A percentile compares a stretch with the other conserved stretches of the same genome.
Conservation (phyloP, 768 basidiomycete genomes). For the Lyophyllum shimeji region DNA sequence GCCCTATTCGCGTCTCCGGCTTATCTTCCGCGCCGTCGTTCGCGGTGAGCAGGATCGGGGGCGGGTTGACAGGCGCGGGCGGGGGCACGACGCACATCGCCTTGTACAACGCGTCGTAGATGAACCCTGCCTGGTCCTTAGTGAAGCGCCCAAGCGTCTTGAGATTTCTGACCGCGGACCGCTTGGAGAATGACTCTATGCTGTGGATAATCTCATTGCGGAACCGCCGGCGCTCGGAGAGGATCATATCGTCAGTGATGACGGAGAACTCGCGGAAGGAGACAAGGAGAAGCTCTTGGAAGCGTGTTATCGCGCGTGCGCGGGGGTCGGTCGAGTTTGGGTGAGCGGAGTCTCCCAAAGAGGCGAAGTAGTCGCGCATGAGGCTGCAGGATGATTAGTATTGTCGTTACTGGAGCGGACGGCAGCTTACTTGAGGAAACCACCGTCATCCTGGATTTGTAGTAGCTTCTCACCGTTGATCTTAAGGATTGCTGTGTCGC, state of each 20-base stretch:
- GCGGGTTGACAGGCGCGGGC: conserved; percentile 47
- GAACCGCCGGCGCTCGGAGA: conserved; percentile 80
- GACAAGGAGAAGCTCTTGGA: conserved; percentile 94
- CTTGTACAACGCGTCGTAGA: conserved; percentile 92
- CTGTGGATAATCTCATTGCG: conserved; percentile 88
- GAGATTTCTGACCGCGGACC: conserved; percentile 86
- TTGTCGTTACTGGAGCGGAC: not conserved
- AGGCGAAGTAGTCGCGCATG: conserved; percentile 94
- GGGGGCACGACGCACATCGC: conserved; percentile 79
- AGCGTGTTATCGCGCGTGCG: conserved; percentile 90
- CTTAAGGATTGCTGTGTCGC: conserved; percentile 78
- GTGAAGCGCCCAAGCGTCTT: conserved; percentile 75
- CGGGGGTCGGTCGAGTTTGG: conserved; percentile 87
- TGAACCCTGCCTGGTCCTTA: conserved; percentile 83
- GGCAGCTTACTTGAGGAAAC: conserved; percentile 80
- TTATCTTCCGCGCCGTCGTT: conserved; percentile 68
- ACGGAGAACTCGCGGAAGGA: conserved; percentile 97
- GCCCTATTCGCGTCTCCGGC: conserved; percentile 86
- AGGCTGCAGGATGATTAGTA: conserved; percentile 38
- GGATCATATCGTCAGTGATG: conserved; percentile 94
- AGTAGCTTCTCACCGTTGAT: conserved; percentile 94
- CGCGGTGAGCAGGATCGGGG: conserved; percentile 54
- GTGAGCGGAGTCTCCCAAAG: conserved; percentile 92
- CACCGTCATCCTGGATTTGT: conserved; percentile 94
- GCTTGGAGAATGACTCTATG: conserved; percentile 93